Evolutionary conservation across 306 rosid species (phyloP).

Genomic region (Notholithocarpus densiflorus): DNA sequence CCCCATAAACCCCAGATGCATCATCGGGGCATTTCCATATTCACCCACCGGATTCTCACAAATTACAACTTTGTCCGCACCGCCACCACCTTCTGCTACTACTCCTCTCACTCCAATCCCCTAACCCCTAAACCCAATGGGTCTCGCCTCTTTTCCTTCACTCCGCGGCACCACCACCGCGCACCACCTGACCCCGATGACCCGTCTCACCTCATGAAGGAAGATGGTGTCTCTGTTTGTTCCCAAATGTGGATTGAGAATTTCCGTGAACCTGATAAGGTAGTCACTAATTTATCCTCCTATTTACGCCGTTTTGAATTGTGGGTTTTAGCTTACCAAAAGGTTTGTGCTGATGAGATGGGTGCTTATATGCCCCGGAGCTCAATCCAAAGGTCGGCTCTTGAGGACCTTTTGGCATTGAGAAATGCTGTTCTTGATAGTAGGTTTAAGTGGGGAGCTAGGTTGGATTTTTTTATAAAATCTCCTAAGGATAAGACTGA

Average conservation of each 20-base stretch:
- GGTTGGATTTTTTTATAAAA: conserved; percentile 64
- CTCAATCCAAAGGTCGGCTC: conserved; percentile 48
- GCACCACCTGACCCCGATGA: conserved; percentile 57
- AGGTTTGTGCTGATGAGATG: conserved; percentile 73
- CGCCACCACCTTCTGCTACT: conserved; percentile 12
- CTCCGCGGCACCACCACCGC: conserved; percentile 41
- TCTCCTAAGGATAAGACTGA: conserved; percentile 75
- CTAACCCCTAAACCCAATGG: conserved; percentile 22
- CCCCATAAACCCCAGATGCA: conserved; percentile 42
- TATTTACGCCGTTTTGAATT: conserved; percentile 74
- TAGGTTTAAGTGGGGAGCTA: conserved; percentile 82
- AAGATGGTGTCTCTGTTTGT: conserved; percentile 67
- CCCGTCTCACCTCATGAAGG: conserved; percentile 62
- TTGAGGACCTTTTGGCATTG: conserved; percentile 72
- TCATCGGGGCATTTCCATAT: conserved; percentile 54
- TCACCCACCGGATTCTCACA: conserved; percentile 35
- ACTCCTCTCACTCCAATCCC: conserved; percentile 19
- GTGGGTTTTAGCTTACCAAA: conserved; percentile 90
- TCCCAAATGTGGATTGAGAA: conserved; percentile 81
- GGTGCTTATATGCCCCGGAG: conserved; percentile 77
- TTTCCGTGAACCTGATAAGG: conserved; percentile 63
- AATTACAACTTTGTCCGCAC: conserved; percentile 21
- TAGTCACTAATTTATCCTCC: conserved; percentile 54
- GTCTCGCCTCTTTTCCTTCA: conserved; percentile 29
- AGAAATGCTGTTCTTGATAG: conserved; percentile 79